Evolutionary conservation across 2,329 filamentous ascomycete species (phyloP), one percentile per base, ranked within the genome.

Genomic region (Dendryphion nanum): DNA sequence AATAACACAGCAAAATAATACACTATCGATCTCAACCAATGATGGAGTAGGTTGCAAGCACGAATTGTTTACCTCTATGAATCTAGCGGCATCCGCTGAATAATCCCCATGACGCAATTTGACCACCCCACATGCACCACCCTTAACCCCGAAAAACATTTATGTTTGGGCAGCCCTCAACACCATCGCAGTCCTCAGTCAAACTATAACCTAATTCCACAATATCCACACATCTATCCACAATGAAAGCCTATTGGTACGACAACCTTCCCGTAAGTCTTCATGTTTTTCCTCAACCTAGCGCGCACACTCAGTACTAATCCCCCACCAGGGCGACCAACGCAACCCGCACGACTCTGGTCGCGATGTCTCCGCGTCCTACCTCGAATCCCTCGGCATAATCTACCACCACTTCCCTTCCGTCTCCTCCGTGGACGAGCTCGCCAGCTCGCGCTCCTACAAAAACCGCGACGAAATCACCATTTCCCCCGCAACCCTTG

Each of bases 381-480:
- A 86, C 40, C 83, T 98, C 41, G 67, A 75, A 47, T 75, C 78
- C 38, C 75, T 97, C 14, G 91, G 91, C 42, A 89, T 98, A 32
- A 74, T 90, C 14, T 78, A 85, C 59, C 55, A 47, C 45, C 44
- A 52, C 31, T 44, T 47, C 21, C 30, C 35, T 15, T 43, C 35
- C 17, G 14, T 45, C 8, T 69, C 74, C 20, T 74, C 75, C 18
- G 89, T 97, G 28, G 77, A 97, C 64, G 66, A 12, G 42, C 47
- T n/a, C 50, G 73, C 37, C 69, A 69, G 16, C 61, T 68, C 18
- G 71, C 71, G 33, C 72, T 71, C 34, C 38, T 45, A 98, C 77
- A 90, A 86, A 73, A 96, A 97, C 74, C 86, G 91, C 40, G 93
- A 98, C 72, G 83, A 94, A 70, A 86, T 97, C 64, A 86, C 80